Conservation (phyloP, 352 stramenopile species). For the Globisporangium parvum region DNA sequence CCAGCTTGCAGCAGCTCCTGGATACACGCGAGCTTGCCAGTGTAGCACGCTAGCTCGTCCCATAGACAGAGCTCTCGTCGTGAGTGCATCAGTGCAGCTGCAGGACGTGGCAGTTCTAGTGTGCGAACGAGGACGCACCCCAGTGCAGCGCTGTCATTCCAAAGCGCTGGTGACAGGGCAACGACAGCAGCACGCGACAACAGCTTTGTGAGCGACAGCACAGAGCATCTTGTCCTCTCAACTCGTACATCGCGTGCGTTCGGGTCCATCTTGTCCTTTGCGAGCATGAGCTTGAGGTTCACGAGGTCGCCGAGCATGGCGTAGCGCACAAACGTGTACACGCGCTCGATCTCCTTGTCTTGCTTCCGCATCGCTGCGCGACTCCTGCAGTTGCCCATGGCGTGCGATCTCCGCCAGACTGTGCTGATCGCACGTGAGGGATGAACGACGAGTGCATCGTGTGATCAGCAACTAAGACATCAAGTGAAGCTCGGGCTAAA, state of each 20-base stretch:
- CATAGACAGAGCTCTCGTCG: not conserved
- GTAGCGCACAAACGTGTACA: conserved; percentile 45
- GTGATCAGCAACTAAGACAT: not conserved
- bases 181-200: not conserved
- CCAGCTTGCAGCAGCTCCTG: conserved; percentile 49
- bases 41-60: conserved; percentile 37
- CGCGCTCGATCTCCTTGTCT: conserved; percentile 29
- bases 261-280: conserved; percentile 36
- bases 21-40: conserved; percentile 44
- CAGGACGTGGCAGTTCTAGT: not conserved
- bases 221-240: too few species aligned
- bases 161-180: conserved; percentile 38
- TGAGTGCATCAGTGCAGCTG: not conserved
- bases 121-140: conserved; percentile 25
- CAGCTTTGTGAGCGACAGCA: not conserved
- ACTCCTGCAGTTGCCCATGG: conserved; percentile 17
- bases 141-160: conserved; percentile 78
- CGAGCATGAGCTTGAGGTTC: conserved; percentile 43
- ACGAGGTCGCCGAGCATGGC: conserved; percentile 45
- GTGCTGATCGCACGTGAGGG: not conserved
- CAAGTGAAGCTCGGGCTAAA: too few species aligned
- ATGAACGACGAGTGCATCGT: not conserved
- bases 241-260: conserved; percentile 50
- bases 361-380: conserved; percentile 17
- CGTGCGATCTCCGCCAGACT: too few species aligned